Evolutionary conservation across 192 early-diverging fungal species (phyloP).

Genomic region (Backusella tuberculispora): DNA sequence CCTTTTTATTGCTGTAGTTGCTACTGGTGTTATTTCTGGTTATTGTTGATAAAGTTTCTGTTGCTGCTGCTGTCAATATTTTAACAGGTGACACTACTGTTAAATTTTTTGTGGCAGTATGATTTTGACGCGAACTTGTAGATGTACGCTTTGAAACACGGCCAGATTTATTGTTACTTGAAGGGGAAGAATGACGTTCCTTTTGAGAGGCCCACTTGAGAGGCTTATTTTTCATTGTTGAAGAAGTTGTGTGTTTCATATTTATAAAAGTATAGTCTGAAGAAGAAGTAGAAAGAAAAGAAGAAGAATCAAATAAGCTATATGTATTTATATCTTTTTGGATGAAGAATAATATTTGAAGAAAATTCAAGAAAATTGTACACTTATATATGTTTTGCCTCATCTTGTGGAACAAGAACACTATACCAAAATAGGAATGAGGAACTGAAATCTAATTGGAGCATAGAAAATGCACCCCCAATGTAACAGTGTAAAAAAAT

Average conservation of each 20-base stretch:
- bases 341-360: background rate
- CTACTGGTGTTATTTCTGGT: too few relatives aligned
- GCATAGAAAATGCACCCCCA: background rate
- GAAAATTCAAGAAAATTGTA: background rate
- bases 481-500: background rate
- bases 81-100: background rate
- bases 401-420: background rate
- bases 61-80: constrained; percentile 5
- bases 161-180: background rate
- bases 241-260: constrained; percentile 15
- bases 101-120: background rate
- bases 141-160: constrained; percentile 17
- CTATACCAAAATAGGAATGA: background rate
- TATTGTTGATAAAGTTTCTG: background rate
- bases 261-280: background rate
- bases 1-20: background rate
- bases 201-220: constrained; percentile 21
- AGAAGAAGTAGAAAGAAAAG: background rate
- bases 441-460: background rate
- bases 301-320: background rate
- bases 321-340: constrained; percentile 8
- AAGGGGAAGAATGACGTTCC: background rate
- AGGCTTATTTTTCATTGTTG: background rate
- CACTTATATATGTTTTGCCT: background rate
- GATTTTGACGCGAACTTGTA: background rate